A percentile compares a stretch with the other conserved stretches of the same genome.
These are phyloP conservation scores for Echinochloa phyllopogon DNA, from an alignment of 176 grass and related monocot species.

Conservation along the genomic window DNA sequence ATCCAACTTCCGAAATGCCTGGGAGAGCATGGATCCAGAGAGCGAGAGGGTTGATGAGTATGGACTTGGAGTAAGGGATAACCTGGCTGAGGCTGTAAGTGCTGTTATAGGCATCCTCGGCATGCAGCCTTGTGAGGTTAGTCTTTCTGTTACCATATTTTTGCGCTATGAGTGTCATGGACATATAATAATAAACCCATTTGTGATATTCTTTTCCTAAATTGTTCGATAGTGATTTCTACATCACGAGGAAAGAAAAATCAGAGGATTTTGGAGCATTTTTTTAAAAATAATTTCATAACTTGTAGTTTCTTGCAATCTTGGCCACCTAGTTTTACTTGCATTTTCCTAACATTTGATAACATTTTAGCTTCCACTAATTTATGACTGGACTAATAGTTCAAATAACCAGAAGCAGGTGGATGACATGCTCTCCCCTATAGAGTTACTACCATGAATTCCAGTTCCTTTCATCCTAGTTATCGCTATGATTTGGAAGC, in stretches of 20 bases:
- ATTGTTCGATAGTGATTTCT: neutral
- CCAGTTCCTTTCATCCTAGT: neutral
- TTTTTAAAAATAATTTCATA: neutral
- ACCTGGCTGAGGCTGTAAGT: slow-evolving; percentile 81
- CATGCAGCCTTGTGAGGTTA: slow-evolving; percentile 97
- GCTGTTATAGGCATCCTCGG: slow-evolving; percentile 90
- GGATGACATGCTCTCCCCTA: neutral
- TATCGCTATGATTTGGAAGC: neutral
- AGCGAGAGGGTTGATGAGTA: slow-evolving; percentile 88
- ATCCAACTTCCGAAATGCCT: slow-evolving; percentile 95
- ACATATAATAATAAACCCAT: neutral
- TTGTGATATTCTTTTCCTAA: neutral
- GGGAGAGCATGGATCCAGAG: slow-evolving; percentile 92
- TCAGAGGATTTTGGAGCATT: neutral
- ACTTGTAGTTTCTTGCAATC: neutral
- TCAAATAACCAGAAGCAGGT: neutral
- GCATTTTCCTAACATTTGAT: neutral
- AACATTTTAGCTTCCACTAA: neutral
- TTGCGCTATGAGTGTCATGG: neutral
- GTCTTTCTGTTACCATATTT: slow-evolving; percentile 16
- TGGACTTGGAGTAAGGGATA: slow-evolving; percentile 88
- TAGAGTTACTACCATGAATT: neutral
- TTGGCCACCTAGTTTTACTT: neutral
- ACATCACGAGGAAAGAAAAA: slow-evolving; percentile 2
- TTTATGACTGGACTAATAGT: neutral